Evolutionary conservation across 306 rosid species (phyloP).

Genomic region (Begonia peltatifolia): DNA sequence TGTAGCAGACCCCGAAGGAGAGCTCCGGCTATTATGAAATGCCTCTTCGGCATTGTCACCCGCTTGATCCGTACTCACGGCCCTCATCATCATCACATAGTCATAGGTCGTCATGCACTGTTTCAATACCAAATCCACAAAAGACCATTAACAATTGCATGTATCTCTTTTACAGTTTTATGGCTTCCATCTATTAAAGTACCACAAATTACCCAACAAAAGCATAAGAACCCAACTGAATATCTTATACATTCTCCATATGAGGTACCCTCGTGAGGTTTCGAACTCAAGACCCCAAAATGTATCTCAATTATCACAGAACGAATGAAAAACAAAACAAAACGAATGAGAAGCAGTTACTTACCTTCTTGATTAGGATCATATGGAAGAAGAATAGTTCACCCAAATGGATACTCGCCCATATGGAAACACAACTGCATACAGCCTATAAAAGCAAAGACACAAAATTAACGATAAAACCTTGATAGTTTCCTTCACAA

Average conservation of each 20-base stretch:
- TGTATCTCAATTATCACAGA: too few species aligned
- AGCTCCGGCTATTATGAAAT: conserved; percentile 47
- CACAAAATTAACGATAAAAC: conserved; percentile 16
- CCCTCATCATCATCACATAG: conserved; percentile 80
- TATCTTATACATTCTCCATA: too few species aligned
- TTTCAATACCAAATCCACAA: neutral
- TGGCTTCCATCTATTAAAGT: too few species aligned
- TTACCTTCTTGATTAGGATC: conserved; percentile 66
- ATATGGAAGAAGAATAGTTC: conserved; percentile 73
- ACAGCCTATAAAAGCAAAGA: conserved; percentile 46
- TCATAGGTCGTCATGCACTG: conserved; percentile 82
- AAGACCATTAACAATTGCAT: too few species aligned
- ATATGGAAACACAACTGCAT: conserved; percentile 76
- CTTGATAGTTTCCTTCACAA: neutral
- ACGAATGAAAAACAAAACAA: neutral
- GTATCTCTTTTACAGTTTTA: too few species aligned
- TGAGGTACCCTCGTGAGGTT: too few species aligned
- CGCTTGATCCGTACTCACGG: conserved; percentile 72
- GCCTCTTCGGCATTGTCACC: conserved; percentile 61
- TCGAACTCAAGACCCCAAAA: too few species aligned
- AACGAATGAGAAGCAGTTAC: neutral
- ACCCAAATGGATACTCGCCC: conserved; percentile 75
- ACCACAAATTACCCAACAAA: too few species aligned
- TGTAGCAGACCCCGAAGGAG: conserved; percentile 87
- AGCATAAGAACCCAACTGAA: too few species aligned